phyloP scores from a whole-genome alignment of 2,329 filamentous ascomycete genomes.

The Xylariaceae sp. region DNA sequence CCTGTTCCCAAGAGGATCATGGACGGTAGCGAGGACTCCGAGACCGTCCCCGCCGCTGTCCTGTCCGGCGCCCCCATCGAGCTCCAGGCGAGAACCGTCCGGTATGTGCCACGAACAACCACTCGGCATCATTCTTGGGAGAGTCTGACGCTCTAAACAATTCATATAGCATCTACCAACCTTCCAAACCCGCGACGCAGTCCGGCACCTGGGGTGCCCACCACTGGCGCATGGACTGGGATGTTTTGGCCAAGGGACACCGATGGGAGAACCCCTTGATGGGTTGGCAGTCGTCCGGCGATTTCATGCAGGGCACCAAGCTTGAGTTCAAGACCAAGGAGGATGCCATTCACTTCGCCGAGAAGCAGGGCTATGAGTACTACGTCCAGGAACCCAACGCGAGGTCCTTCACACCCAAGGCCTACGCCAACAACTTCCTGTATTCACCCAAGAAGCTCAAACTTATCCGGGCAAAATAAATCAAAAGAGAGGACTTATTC shows the following conservation, averaged over 20 bases:
- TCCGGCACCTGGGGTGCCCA: conserved; percentile 81
- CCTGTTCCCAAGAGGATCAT: conserved; percentile 85
- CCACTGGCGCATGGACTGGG: conserved; percentile 98
- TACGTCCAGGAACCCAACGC: conserved; percentile 96
- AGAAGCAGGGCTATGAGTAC: conserved; percentile 99
- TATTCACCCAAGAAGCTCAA: conserved; percentile 84
- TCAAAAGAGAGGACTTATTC: neutral
- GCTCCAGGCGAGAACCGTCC: conserved; percentile 86
- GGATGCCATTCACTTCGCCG: conserved; percentile 88
- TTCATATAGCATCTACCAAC: conserved; percentile 73
- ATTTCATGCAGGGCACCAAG: conserved; percentile 91
- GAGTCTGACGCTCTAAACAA: conserved; percentile 4
- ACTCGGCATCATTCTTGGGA: neutral
- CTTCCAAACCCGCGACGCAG: conserved; percentile 91
- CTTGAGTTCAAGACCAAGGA: conserved; percentile 90
- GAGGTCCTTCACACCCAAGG: conserved; percentile 81
- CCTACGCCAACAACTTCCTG: conserved; percentile 94
- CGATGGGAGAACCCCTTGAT: conserved; percentile 98
- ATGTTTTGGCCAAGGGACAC: conserved; percentile 84
- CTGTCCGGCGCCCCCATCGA: conserved; percentile 91
- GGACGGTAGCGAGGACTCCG: conserved; percentile 79
- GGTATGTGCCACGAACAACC: conserved; percentile 50
- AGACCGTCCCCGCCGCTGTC: conserved; percentile 72
- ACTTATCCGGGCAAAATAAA: conserved; percentile 72
- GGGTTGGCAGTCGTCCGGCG: conserved; percentile 95